A percentile compares a stretch with the other conserved stretches of the same genome.
Evolutionary conservation across 1,139 yeast species (phyloP).

Genomic region (Blastobotrys niveus): DNA sequence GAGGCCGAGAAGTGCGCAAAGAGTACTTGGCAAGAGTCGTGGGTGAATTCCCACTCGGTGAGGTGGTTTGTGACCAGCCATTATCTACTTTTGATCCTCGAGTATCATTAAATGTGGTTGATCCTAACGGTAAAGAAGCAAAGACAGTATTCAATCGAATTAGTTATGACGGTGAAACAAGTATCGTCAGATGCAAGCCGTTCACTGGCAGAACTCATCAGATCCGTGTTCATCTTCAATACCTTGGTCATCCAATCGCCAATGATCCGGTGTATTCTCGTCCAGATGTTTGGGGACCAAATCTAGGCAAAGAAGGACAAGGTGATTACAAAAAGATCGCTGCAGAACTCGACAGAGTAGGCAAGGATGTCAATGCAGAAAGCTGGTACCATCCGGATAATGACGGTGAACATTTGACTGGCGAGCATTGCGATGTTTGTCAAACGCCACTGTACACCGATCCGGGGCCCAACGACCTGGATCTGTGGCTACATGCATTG

Average conservation of each 20-base stretch:
- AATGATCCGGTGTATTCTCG: conserved; percentile 86
- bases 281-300: conserved; percentile 63
- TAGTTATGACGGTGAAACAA: conserved; percentile 54
- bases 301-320: conserved; percentile 49
- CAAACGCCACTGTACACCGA: conserved; percentile 73
- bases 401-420: conserved; percentile 55
- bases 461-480: conserved; percentile 81
- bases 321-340: conserved; percentile 46
- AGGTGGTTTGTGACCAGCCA: conserved; percentile 58
- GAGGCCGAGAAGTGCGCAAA: conserved; percentile 69
- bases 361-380: conserved; percentile 60
- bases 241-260: conserved; percentile 82
- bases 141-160: conserved; percentile 48
- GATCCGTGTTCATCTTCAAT: conserved; percentile 86
- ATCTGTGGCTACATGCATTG: conserved; percentile 86
- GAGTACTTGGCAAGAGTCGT: conserved; percentile 82
- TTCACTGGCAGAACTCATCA: conserved; percentile 93
- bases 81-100: conserved; percentile 70
- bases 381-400: conserved; percentile 48
- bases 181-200: conserved; percentile 80
- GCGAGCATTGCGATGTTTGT: conserved; percentile 59
- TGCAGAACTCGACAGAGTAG: conserved; percentile 51
- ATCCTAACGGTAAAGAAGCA: conserved; percentile 58
- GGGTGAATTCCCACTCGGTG: conserved; percentile 67
- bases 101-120: conserved; percentile 69